A percentile compares a stretch with the other conserved stretches of the same genome.
Conservation (phyloP, 2,329 filamentous ascomycete genomes). For the Alternaria metachromatica region DNA sequence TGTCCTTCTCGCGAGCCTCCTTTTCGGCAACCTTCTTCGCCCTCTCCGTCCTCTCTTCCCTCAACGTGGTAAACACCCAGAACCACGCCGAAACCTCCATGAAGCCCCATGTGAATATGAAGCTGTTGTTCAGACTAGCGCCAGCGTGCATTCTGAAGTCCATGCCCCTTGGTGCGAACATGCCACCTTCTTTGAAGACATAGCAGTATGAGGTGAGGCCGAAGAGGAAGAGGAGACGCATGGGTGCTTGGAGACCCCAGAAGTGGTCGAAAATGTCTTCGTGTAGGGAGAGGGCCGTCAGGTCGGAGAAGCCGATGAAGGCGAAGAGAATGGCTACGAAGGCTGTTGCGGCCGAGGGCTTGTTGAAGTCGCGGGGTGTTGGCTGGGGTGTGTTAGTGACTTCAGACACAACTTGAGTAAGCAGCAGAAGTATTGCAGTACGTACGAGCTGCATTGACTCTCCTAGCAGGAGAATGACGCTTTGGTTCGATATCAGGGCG, state of each 20-base stretch:
- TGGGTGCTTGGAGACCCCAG: constrained; percentile 62
- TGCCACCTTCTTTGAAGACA: constrained; percentile 63
- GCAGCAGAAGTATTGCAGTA: constrained; percentile 1
- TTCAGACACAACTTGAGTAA: neutral
- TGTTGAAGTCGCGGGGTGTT: constrained; percentile 70
- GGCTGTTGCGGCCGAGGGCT: constrained; percentile 70
- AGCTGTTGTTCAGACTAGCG: constrained; percentile 78
- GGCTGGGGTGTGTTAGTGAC: constrained; percentile 56
- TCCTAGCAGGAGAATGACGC: constrained; percentile 79
- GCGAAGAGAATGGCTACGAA: constrained; percentile 73
- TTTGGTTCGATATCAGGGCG: constrained; percentile 74
- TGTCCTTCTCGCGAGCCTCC: constrained; percentile 40
- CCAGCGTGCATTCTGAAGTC: constrained; percentile 43
- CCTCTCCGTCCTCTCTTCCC: constrained; percentile 46
- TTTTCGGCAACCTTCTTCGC: constrained; percentile 39
- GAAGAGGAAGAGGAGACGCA: constrained; percentile 71
- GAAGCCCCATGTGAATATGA: constrained; percentile 85
- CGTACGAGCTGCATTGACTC: constrained; percentile 82
- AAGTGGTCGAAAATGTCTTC: constrained; percentile 53
- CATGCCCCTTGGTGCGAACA: constrained; percentile 43
- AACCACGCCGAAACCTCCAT: constrained; percentile 86
- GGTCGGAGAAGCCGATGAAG: constrained; percentile 59
- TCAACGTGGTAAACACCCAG: constrained; percentile 64
- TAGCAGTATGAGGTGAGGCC: constrained; percentile 69
- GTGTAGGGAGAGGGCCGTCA: constrained; percentile 55